Evolutionary conservation across 2,329 filamentous ascomycete genomes (phyloP).

Genomic region (Byssochlamys sp.): DNA sequence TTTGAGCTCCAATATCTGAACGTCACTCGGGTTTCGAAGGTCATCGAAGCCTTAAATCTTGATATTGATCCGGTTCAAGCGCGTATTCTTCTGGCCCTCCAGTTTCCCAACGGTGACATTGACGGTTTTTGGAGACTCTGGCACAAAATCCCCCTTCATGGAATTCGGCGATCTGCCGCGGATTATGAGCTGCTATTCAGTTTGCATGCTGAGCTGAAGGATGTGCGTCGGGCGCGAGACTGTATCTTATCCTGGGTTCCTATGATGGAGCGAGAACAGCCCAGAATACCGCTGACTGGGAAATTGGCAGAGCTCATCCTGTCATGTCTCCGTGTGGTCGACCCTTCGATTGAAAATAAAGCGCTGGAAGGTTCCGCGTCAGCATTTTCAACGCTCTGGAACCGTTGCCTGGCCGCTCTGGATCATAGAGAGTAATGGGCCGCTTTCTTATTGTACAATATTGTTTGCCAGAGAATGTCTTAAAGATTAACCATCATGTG

Average conservation of each 20-base stretch:
- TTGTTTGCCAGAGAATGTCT: no score
- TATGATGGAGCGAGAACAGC: constrained; percentile 50
- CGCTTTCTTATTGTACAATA: no score
- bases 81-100: constrained; percentile 21
- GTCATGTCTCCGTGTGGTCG: constrained; percentile 47
- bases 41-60: constrained; percentile 19
- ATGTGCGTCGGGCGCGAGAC: constrained; percentile 38
- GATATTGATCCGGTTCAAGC: constrained; percentile 20
- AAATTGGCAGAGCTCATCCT: constrained; percentile 42
- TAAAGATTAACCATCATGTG: no score
- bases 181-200: constrained; percentile 50
- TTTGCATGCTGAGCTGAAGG: constrained; percentile 37
- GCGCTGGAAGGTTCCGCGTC: constrained; percentile 7
- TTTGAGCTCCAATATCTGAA: not conserved
- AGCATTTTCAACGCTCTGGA: constrained; percentile 1
- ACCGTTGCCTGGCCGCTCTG: constrained; percentile 12
- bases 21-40: constrained; percentile 16
- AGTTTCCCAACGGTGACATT: constrained; percentile 41
- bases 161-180: constrained; percentile 38
- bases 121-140: constrained; percentile 53
- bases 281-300: constrained; percentile 38
- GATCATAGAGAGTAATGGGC: constrained; percentile 2
- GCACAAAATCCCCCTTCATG: constrained; percentile 45
- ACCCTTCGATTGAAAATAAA: constrained; percentile 40
- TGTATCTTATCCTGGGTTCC: constrained; percentile 46